Conservation (phyloP, 495 filamentous ascomycete genomes). For the Annulohypoxylon stygium region DNA sequence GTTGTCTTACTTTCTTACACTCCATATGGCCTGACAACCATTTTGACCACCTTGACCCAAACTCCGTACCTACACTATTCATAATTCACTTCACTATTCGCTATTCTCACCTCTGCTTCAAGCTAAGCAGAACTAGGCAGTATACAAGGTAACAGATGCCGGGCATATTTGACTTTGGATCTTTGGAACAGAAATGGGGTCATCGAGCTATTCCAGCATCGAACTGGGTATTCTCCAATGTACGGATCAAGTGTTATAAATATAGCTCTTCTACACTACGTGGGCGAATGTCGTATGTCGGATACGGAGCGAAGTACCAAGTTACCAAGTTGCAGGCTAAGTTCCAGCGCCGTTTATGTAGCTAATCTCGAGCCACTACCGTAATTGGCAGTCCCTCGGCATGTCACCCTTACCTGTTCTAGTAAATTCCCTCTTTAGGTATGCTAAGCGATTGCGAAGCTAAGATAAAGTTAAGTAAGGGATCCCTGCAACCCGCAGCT, state of each 20-base stretch:
- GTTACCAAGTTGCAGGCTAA: neutral
- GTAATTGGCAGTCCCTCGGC: constrained; percentile 11
- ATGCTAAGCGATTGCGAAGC: constrained; percentile 22
- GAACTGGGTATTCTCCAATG: neutral
- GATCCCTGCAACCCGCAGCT: constrained; percentile 4
- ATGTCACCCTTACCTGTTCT: constrained; percentile 1
- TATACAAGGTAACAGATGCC: neutral
- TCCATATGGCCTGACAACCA: neutral
- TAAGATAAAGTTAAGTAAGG: constrained; percentile 13
- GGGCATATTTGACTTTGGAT: neutral
- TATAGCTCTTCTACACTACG: constrained; percentile 10
- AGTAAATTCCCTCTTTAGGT: constrained; percentile 15
- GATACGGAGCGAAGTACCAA: neutral
- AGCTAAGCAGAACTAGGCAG: constrained; percentile 5
- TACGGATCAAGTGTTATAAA: constrained; percentile 6
- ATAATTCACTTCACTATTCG: neutral
- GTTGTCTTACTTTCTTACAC: neutral
- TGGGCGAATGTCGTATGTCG: constrained; percentile 14
- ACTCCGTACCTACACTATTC: neutral
- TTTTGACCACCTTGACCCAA: neutral
- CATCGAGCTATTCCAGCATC: constrained; percentile 4
- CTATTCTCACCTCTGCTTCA: neutral
- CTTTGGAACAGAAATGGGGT: constrained; percentile 15
- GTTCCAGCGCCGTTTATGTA: neutral
- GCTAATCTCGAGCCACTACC: neutral